Conservation (phyloP, 2,329 filamentous ascomycete species). For the Epichloe glyceriae region DNA sequence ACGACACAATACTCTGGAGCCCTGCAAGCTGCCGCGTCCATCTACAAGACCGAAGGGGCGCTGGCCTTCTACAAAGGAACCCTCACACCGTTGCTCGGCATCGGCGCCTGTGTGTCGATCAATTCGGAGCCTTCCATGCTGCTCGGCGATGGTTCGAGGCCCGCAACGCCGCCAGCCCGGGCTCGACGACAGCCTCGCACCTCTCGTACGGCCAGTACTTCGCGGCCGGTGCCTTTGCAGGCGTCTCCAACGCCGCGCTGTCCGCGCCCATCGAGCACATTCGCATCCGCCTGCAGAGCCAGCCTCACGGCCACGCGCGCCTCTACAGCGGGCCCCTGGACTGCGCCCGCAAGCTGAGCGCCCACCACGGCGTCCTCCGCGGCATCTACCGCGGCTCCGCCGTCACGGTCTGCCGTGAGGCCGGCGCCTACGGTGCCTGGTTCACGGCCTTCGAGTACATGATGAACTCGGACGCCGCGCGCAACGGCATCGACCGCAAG, state of each 20-base stretch:
- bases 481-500: conserved; percentile 62
- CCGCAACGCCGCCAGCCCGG: conserved; percentile 51
- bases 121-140: conserved; percentile 94
- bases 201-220: conserved; percentile 83
- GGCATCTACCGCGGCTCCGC: conserved; percentile 80
- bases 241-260: conserved; percentile 76
- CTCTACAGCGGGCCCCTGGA: conserved; percentile 79
- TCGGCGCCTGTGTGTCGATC: conserved; percentile 97
- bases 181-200: conserved; percentile 19
- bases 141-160: conserved; percentile 77
- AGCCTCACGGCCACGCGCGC: conserved; percentile 70
- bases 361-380: conserved; percentile 47
- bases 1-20: conserved; percentile 70
- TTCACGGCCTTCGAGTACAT: conserved; percentile 91
- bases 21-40: conserved; percentile 65
- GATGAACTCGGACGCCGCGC: conserved; percentile 78
- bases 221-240: conserved; percentile 79
- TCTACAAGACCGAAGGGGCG: conserved; percentile 78
- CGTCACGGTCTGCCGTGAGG: conserved; percentile 80
- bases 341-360: conserved; percentile 73
- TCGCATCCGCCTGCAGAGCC: conserved; percentile 88
- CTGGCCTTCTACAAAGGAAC: conserved; percentile 98
- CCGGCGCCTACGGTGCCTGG: conserved; percentile 91
- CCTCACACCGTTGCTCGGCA: conserved; percentile 83
- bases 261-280: conserved; percentile 94